Conservation (phyloP, 805 yeast species). For the Pichia rugopelliculosa region DNA sequence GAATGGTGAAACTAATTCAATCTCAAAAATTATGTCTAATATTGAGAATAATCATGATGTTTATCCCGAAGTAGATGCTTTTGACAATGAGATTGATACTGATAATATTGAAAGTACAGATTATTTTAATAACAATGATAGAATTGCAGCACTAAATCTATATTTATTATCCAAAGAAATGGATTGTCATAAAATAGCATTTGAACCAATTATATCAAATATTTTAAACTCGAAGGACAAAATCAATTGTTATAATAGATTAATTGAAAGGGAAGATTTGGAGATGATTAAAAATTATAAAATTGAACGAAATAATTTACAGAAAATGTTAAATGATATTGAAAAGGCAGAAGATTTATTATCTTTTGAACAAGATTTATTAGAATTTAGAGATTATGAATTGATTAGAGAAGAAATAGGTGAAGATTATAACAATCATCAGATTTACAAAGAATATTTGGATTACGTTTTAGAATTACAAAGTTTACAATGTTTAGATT, state of each 20-base stretch:
- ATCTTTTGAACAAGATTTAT: conserved; percentile 23
- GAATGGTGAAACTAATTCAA: not conserved
- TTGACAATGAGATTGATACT: not conserved
- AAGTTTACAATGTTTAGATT: conserved; percentile 20
- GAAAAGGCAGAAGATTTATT: conserved; percentile 10
- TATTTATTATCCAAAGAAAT: conserved; percentile 15
- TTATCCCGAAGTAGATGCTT: not conserved
- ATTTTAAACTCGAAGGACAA: not conserved
- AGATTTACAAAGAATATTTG: conserved; percentile 20
- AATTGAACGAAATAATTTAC: conserved; percentile 5
- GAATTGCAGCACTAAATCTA: conserved; percentile 14
- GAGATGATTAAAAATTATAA: conserved; percentile 7
- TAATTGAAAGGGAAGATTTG: conserved; percentile 1
- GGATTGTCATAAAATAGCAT: not conserved
- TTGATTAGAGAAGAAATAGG: conserved; percentile 21
- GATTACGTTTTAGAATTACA: conserved; percentile 22
- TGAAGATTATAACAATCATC: conserved; percentile 22
- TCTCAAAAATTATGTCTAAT: conserved; percentile 7
- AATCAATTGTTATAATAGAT: conserved; percentile 6
- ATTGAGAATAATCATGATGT: not conserved
- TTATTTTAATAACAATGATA: conserved; percentile 7
- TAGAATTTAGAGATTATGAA: conserved; percentile 29
- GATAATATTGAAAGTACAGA: not conserved
- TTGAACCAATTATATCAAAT: not conserved
- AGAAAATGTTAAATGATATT: conserved; percentile 10